Evolutionary conservation across 2,329 filamentous ascomycete genomes (phyloP).

Genomic region (Colletotrichum lindemuthianum): DNA sequence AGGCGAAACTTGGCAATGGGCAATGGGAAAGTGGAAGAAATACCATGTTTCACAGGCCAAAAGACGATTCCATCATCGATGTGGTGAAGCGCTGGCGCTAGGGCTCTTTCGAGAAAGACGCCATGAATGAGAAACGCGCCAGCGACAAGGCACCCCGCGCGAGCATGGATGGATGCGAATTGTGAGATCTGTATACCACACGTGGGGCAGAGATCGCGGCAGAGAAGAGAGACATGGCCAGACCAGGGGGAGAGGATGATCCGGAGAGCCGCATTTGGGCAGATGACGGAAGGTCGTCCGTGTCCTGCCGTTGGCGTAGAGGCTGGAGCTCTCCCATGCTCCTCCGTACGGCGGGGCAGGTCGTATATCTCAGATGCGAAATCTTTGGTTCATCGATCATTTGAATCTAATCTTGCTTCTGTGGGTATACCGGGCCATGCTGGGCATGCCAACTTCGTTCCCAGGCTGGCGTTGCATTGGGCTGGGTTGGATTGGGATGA

Average conservation of each 20-base stretch:
- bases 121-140: not conserved
- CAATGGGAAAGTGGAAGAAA: slow-evolving; percentile 19
- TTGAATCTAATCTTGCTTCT: not conserved
- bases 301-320: no score
- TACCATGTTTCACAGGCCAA: slow-evolving; percentile 34
- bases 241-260: slow-evolving; percentile 17
- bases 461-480: not conserved
- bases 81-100: slow-evolving; percentile 1
- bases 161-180: slow-evolving; percentile 28
- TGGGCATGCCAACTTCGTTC: not conserved
- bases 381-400: no score
- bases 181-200: slow-evolving; percentile 24
- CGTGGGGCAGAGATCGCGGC: slow-evolving; percentile 20
- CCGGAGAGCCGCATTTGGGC: slow-evolving; percentile 25
- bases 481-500: slow-evolving; percentile 5
- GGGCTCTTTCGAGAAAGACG: not conserved
- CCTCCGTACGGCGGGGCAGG: no score
- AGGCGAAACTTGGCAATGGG: not conserved
- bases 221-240: not conserved
- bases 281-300: not conserved
- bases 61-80: slow-evolving; percentile 36
- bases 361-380: no score
- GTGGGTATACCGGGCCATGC: not conserved
- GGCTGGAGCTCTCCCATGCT: no score
- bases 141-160: not conserved